Evolutionary conservation across 2,329 filamentous ascomycete genomes (phyloP).

Genomic region (Sporothrix luriei): DNA sequence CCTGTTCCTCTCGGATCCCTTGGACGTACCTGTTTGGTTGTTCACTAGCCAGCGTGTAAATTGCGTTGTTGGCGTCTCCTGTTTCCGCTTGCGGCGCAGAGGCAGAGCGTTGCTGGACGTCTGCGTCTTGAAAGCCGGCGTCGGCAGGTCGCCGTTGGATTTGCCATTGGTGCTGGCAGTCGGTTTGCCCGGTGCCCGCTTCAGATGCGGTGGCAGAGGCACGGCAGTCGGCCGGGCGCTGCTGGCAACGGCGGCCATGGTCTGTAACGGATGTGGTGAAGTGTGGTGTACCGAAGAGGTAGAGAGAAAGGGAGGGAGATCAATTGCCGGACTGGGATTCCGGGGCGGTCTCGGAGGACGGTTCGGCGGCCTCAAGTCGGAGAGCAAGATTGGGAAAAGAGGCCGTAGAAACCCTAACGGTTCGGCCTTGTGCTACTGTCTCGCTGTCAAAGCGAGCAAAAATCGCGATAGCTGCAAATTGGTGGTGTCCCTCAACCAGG

Average conservation of each 20-base stretch:
- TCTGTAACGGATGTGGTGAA: not conserved
- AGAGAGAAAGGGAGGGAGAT: not conserved
- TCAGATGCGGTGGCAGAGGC: constrained; percentile 25
- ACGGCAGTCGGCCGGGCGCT: constrained; percentile 22
- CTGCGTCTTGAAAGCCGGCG: constrained; percentile 59
- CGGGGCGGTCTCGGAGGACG: constrained; percentile 3
- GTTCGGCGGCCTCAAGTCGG: not conserved
- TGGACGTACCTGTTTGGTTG: constrained; percentile 73
- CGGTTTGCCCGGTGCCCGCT: not conserved
- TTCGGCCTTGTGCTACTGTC: not conserved
- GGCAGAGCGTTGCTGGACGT: constrained; percentile 57
- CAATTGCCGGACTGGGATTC: not conserved
- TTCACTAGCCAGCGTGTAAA: constrained; percentile 71
- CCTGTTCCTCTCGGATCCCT: not conserved
- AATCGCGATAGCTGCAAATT: not conserved
- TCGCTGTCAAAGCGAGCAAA: constrained; percentile 28
- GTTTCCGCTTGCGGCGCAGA: constrained; percentile 62
- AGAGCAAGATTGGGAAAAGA: not conserved
- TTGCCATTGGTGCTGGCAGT: constrained; percentile 29
- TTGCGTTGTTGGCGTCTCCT: constrained; percentile 62
- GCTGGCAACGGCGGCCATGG: constrained; percentile 28
- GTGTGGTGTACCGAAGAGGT: not conserved
- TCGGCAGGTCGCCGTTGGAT: constrained; percentile 53
- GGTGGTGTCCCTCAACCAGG: constrained; percentile 24
- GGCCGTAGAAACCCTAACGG: not conserved